Conservation (phyloP, 1,139 yeast genomes). For the Candida mesenterica region DNA sequence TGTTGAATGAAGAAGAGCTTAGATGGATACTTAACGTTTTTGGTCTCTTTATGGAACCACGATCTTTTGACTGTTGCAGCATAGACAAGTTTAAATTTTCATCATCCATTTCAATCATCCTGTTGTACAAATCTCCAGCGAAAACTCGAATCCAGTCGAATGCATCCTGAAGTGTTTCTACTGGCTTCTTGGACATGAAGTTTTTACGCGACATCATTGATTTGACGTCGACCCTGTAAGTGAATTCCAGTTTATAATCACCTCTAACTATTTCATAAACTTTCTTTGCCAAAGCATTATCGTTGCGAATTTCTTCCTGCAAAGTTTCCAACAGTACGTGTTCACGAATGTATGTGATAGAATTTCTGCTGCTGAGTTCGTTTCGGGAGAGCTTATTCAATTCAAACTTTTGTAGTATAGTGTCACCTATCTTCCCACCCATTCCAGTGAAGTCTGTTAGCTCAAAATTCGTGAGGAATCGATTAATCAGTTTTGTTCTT, state of each 20-base stretch:
- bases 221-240: constrained; percentile 61
- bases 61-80: constrained; percentile 14
- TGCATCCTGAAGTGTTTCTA: constrained; percentile 56
- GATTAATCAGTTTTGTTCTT: constrained; percentile 43
- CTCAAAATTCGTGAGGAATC: constrained; percentile 60
- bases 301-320: constrained; percentile 34
- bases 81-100: constrained; percentile 32
- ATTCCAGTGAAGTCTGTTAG: constrained; percentile 80
- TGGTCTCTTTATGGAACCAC: constrained; percentile 44
- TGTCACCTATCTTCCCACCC: constrained; percentile 86
- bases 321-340: constrained; percentile 38
- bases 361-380: no score
- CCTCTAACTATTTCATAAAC: constrained; percentile 70
- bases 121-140: constrained; percentile 70
- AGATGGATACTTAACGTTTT: constrained; percentile 47
- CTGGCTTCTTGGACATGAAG: constrained; percentile 54
- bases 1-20: constrained; percentile 21
- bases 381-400: no score
- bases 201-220: constrained; percentile 90
- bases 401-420: constrained; percentile 44
- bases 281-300: constrained; percentile 43
- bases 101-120: constrained; percentile 75
- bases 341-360: constrained; percentile 50
- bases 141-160: constrained; percentile 80
- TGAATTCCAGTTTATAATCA: constrained; percentile 48